Conservation (phyloP, 768 basidiomycete species). For the Lactarius trivialis region DNA sequence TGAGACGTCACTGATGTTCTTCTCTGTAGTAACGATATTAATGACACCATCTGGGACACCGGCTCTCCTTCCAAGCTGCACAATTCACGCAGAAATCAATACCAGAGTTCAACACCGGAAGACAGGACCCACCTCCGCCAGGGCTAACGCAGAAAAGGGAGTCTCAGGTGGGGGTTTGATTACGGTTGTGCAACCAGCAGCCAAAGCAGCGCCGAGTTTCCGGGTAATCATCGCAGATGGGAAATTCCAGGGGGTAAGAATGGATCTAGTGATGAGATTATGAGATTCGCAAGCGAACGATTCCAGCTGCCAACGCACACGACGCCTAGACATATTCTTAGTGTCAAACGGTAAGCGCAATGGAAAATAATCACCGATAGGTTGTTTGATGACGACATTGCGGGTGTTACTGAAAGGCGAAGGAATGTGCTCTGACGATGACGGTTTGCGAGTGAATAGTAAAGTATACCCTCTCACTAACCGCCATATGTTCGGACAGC, state of each 20-base stretch:
- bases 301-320: constrained; percentile 33
- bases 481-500: constrained; percentile 89
- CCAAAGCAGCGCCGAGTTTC: constrained; percentile 84
- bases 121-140: constrained; percentile 62
- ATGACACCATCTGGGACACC: constrained; percentile 93
- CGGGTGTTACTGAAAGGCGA: constrained; percentile 61
- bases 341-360: background rate
- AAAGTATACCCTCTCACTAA: constrained; percentile 27
- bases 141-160: constrained; percentile 85
- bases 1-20: constrained; percentile 80
- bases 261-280: constrained; percentile 43
- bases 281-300: background rate
- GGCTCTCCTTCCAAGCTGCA: constrained; percentile 74
- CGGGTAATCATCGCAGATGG: constrained; percentile 92
- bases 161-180: constrained; percentile 95
- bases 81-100: background rate
- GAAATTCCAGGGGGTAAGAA: constrained; percentile 88
- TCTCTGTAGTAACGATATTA: constrained; percentile 86
- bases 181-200: constrained; percentile 93
- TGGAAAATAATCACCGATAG: constrained; percentile 50
- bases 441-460: background rate
- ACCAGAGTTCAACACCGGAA: background rate
- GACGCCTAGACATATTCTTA: constrained; percentile 33
- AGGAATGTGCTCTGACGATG: constrained; percentile 70
- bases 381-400: constrained; percentile 91